phyloP scores from a whole-genome alignment of 805 yeast genomes.

The Yarrowia sp. region DNA sequence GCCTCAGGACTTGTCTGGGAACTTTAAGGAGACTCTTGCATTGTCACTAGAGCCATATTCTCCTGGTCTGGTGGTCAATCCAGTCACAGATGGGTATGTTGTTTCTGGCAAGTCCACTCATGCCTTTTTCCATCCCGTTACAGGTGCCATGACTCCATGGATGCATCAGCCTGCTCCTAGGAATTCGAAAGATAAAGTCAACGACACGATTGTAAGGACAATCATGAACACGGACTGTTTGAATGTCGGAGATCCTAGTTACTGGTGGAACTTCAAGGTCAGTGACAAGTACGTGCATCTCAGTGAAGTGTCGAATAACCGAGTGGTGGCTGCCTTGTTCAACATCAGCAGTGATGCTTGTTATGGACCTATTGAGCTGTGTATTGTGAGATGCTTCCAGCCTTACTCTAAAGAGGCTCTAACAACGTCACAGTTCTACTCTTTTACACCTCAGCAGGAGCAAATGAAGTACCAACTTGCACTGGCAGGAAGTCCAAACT shows the following conservation, averaged over 20 bases:
- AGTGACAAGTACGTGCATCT: background rate
- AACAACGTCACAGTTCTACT: background rate
- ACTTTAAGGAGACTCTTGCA: background rate
- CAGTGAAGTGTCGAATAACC: background rate
- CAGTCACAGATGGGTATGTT: background rate
- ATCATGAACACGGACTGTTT: background rate
- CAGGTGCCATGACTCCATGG: conserved; percentile 14
- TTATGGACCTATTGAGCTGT: background rate
- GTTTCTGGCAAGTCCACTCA: background rate
- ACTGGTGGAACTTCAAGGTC: conserved; percentile 7
- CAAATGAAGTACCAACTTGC: background rate
- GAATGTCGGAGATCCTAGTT: background rate
- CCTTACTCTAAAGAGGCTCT: background rate
- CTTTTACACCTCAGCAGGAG: background rate
- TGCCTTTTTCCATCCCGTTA: background rate
- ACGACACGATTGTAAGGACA: background rate
- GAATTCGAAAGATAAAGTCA: background rate
- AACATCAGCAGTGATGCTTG: background rate
- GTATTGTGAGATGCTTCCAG: background rate
- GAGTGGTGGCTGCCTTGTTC: background rate
- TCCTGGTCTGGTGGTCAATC: background rate
- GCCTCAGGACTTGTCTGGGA: background rate
- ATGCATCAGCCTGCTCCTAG: background rate
- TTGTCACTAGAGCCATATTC: background rate
- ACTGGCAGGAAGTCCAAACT: background rate